A percentile compares a stretch with the other conserved stretches of the same genome.
These are phyloP conservation scores for Danielia reshetovae DNA, from an alignment of 805 yeast species.

Conservation along the genomic window DNA sequence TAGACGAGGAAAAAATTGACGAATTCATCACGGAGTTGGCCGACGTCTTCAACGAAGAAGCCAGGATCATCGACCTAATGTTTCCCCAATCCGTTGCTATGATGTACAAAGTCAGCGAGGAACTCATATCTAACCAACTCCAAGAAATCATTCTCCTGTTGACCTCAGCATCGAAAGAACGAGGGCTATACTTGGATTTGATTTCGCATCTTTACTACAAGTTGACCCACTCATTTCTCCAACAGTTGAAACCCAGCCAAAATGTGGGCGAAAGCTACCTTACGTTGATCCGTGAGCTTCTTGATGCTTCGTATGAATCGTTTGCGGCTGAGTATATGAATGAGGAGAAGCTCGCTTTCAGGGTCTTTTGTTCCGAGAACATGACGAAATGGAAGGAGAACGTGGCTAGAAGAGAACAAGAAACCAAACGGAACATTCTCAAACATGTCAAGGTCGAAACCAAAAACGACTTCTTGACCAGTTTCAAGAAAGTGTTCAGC, in stretches of 20 bases:
- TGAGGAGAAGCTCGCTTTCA: conserved; percentile 32
- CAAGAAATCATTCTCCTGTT: conserved; percentile 28
- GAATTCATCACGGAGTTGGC: conserved; percentile 28
- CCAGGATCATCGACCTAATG: conserved; percentile 36
- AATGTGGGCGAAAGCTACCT: conserved; percentile 38
- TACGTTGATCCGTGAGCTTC: conserved; percentile 28
- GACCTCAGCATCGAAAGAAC: conserved; percentile 24
- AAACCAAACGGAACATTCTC: conserved; percentile 44
- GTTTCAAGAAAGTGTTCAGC: conserved; percentile 60
- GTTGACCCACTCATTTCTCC: conserved; percentile 24
- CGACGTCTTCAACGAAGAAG: conserved; percentile 33
- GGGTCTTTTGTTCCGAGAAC: conserved; percentile 19
- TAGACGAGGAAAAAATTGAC: conserved; percentile 19
- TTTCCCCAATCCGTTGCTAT: conserved; percentile 45
- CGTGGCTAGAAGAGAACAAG: conserved; percentile 43
- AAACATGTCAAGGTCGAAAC: conserved; percentile 47
- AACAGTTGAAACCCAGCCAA: conserved; percentile 22
- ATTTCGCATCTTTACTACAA: conserved; percentile 40
- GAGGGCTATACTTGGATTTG: conserved; percentile 26
- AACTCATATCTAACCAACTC: conserved; percentile 38
- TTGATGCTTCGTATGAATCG: conserved; percentile 41
- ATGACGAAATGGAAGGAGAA: conserved; percentile 32
- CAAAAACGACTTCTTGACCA: conserved; percentile 56
- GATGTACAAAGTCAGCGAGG: conserved; percentile 47
- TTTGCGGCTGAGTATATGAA: conserved; percentile 36